Evolutionary conservation across 106 monocot genomes (phyloP).

Genomic region (Phalaenopsis equestris): DNA sequence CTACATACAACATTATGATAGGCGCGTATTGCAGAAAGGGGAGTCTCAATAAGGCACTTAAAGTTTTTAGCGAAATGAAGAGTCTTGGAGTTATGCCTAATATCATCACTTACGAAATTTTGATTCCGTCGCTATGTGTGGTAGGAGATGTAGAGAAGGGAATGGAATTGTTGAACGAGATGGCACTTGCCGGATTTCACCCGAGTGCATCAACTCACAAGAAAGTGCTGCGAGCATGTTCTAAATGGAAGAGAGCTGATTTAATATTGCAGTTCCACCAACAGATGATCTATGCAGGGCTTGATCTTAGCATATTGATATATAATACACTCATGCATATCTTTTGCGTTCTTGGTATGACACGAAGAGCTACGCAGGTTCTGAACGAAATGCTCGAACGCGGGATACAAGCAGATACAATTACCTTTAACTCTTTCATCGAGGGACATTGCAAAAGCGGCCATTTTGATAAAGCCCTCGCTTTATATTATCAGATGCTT

Average conservation of each 20-base stretch:
- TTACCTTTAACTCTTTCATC: constrained; percentile 64
- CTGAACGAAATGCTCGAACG: constrained; percentile 53
- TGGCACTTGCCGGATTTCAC: constrained; percentile 32
- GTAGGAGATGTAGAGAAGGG: constrained; percentile 27
- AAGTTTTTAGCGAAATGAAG: constrained; percentile 58
- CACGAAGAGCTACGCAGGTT: constrained; percentile 37
- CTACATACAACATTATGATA: constrained; percentile 77
- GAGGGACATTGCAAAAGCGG: constrained; percentile 68
- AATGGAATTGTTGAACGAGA: constrained; percentile 54
- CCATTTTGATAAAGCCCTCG: constrained; percentile 59
- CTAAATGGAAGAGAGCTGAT: constrained; percentile 32
- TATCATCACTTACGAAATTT: constrained; percentile 55
- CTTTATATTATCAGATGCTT: constrained; percentile 50
- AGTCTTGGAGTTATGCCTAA: constrained; percentile 46
- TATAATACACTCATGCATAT: constrained; percentile 59
- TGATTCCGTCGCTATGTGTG: constrained; percentile 44
- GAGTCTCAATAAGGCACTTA: constrained; percentile 41
- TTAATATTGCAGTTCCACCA: constrained; percentile 54
- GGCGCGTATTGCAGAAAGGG: constrained; percentile 45
- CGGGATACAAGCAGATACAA: constrained; percentile 44
- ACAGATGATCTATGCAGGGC: constrained; percentile 43
- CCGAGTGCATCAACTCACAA: constrained; percentile 46
- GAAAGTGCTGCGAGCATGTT: constrained; percentile 50
- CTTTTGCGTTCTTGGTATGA: constrained; percentile 71
- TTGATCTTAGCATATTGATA: constrained; percentile 36